Conservation (phyloP, 2,329 filamentous ascomycete species). For the Colletotrichum paranaense region DNA sequence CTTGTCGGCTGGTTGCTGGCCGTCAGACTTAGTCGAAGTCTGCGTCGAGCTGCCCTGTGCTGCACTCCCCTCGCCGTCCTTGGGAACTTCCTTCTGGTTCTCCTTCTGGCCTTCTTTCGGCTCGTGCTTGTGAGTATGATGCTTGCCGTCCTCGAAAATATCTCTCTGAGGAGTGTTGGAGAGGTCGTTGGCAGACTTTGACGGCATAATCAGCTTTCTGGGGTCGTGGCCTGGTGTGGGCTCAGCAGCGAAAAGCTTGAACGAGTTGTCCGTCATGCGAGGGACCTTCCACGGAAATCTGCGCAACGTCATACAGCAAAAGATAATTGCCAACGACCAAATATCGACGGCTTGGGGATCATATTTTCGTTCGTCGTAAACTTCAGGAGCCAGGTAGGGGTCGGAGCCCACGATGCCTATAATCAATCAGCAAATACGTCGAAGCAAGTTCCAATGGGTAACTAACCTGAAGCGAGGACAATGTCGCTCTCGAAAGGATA, state of each 20-base stretch:
- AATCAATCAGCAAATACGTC: slow-evolving; percentile 5
- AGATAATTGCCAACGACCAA: slow-evolving; percentile 98
- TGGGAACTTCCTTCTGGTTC: background rate
- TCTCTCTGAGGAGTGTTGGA: slow-evolving; percentile 53
- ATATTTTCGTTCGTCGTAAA: slow-evolving; percentile 93
- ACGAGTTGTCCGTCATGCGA: slow-evolving; percentile 91
- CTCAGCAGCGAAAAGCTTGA: slow-evolving; percentile 88
- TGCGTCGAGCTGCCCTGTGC: slow-evolving; percentile 37
- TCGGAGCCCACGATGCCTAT: slow-evolving; percentile 81
- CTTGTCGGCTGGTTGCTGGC: slow-evolving; percentile 55
- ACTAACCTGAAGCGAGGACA: slow-evolving; percentile 81
- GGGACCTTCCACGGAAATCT: slow-evolving; percentile 98
- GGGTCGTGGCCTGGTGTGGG: slow-evolving; percentile 81
- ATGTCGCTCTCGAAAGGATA: slow-evolving; percentile 96
- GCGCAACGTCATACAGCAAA: slow-evolving; percentile 96
- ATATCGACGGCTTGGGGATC: slow-evolving; percentile 95
- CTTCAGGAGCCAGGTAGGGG: slow-evolving; percentile 95
- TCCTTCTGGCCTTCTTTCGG: slow-evolving; percentile 25
- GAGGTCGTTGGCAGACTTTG: slow-evolving; percentile 57
- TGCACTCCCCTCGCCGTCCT: slow-evolving; percentile 8
- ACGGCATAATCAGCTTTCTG: slow-evolving; percentile 60
- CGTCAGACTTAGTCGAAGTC: slow-evolving; percentile 9
- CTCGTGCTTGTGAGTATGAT: slow-evolving; percentile 38
- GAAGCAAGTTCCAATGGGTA: background rate
- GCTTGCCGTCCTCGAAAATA: slow-evolving; percentile 47